Conservation (phyloP, 139 green algal genomes). For the Chlamydomonas incerta region DNA sequence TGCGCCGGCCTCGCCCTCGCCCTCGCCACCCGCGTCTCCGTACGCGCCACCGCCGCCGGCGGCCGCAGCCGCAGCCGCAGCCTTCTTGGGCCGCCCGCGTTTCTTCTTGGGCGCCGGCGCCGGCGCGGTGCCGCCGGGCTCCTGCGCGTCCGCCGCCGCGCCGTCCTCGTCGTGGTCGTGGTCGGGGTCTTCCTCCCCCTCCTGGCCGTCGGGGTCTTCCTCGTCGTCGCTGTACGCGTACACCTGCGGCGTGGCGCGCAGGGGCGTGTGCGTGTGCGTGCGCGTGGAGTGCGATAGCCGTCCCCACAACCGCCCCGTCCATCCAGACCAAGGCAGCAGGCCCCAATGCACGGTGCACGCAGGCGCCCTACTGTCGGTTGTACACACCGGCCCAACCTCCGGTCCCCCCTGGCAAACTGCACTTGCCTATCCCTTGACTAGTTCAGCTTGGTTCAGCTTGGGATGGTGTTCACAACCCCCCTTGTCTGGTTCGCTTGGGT, state of each 20-base stretch:
- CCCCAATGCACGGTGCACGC: no score
- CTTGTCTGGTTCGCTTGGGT: no score
- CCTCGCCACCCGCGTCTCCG: background rate
- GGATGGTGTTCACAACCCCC: no score
- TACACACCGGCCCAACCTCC: no score
- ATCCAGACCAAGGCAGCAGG: no score
- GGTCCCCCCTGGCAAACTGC: no score
- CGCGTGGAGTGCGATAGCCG: no score
- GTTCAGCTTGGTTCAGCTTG: no score
- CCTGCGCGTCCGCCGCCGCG: background rate
- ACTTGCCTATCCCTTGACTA: no score
- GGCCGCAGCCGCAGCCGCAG: background rate
- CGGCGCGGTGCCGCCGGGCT: background rate
- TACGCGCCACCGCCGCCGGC: background rate
- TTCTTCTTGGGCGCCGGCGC: slow-evolving; percentile 16
- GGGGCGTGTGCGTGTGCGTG: no score
- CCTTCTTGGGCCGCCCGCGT: background rate
- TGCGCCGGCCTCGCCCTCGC: background rate
- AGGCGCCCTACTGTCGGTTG: no score
- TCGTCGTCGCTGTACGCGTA: slow-evolving; percentile 3
- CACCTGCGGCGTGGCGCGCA: background rate
- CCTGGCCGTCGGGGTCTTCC: background rate
- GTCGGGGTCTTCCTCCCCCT: background rate
- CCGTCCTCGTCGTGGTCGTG: background rate
- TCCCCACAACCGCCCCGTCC: no score